These are phyloP conservation scores for Neocatenulostroma microsporum DNA, from an alignment of 2,329 filamentous ascomycete species.

Conservation along the genomic window DNA sequence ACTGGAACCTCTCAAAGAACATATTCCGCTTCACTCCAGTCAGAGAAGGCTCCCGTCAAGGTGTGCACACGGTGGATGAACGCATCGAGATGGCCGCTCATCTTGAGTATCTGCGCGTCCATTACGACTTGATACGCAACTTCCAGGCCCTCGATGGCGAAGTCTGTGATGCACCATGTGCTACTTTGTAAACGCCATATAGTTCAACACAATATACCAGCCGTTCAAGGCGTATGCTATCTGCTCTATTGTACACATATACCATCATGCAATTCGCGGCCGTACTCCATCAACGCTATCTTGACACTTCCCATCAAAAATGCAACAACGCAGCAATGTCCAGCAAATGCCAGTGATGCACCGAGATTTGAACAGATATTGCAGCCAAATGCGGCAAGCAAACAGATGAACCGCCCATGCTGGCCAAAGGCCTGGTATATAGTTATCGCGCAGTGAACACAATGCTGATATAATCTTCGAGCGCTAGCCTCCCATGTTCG, in stretches of 20 bases:
- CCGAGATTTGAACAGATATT: background rate
- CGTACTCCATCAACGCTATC: slow-evolving; percentile 1
- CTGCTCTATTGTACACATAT: slow-evolving; percentile 1
- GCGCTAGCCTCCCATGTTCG: slow-evolving; percentile 10
- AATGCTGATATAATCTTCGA: background rate
- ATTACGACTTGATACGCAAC: slow-evolving; percentile 26
- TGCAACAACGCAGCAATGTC: no score
- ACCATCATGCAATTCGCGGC: background rate
- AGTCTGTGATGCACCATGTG: slow-evolving; percentile 3
- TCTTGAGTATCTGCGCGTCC: slow-evolving; percentile 36
- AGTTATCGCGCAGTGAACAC: background rate
- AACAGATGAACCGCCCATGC: slow-evolving; percentile 2
- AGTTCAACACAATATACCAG: no score
- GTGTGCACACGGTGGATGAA: slow-evolving; percentile 48
- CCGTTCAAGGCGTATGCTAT: slow-evolving; percentile 1
- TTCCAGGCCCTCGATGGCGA: slow-evolving; percentile 6
- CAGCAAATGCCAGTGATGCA: no score
- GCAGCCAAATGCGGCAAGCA: background rate
- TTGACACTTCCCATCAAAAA: no score
- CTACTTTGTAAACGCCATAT: background rate
- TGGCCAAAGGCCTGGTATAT: slow-evolving; percentile 9
- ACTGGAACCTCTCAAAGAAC: slow-evolving; percentile 46
- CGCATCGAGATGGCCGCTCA: slow-evolving; percentile 37
- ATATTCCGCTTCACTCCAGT: slow-evolving; percentile 47
- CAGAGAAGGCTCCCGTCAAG: slow-evolving; percentile 36